Conservation (phyloP, 2,329 filamentous ascomycete genomes). For the Paracorniculantispora psalliotae region DNA sequence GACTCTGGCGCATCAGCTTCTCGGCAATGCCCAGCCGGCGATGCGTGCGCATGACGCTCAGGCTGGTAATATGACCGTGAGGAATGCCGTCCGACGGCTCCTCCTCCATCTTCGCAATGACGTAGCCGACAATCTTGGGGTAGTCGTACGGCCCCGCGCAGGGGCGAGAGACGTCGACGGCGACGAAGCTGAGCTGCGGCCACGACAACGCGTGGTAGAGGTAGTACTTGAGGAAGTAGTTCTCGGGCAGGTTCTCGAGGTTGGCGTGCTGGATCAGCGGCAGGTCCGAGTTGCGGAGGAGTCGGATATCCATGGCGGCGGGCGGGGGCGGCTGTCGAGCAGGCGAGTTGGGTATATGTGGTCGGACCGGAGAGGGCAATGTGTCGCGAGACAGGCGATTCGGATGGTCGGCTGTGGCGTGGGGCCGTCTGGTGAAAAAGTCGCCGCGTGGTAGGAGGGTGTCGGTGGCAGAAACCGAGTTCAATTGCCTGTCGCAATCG, state of each 20-base stretch:
- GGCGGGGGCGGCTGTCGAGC: not conserved
- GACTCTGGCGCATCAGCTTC: slow-evolving; percentile 94
- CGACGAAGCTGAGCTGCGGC: slow-evolving; percentile 95
- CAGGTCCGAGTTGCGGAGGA: slow-evolving; percentile 77
- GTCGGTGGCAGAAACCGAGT: not conserved
- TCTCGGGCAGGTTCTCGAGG: slow-evolving; percentile 97
- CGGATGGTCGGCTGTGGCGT: too few species aligned
- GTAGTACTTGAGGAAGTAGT: slow-evolving; percentile 99
- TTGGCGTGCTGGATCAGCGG: slow-evolving; percentile 96
- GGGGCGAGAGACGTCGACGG: slow-evolving; percentile 82
- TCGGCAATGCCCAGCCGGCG: slow-evolving; percentile 86
- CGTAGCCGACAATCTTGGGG: slow-evolving; percentile 96
- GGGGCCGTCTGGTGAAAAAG: too few species aligned
- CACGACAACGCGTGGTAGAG: slow-evolving; percentile 97
- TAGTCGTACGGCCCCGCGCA: slow-evolving; percentile 77
- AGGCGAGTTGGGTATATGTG: not conserved
- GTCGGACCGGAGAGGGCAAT: not conserved
- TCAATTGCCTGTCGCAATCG: not conserved
- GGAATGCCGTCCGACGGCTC: slow-evolving; percentile 85
- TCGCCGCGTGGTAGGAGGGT: too few species aligned
- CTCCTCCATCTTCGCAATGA: slow-evolving; percentile 99
- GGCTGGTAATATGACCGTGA: slow-evolving; percentile 92
- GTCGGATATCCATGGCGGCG: slow-evolving; percentile 77
- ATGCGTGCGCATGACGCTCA: slow-evolving; percentile 96
- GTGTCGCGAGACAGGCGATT: not conserved